These are phyloP conservation scores for Bothriochloa decipiens DNA, from an alignment of 176 grass and related monocot genomes.

Conservation along the genomic window DNA sequence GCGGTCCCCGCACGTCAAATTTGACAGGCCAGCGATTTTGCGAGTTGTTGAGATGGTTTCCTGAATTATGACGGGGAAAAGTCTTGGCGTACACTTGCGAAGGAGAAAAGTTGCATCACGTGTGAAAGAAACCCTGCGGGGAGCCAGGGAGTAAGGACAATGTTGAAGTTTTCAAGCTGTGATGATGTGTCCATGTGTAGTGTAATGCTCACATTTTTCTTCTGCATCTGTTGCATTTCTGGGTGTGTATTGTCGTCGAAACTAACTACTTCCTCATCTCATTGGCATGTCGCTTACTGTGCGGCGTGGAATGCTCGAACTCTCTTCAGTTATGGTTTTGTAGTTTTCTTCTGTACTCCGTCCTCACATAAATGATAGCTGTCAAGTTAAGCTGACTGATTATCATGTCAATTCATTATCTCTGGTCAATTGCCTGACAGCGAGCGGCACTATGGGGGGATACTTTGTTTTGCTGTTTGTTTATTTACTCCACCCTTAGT, in stretches of 20 bases:
- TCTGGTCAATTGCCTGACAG: neutral
- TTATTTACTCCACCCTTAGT: neutral
- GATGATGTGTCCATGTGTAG: neutral
- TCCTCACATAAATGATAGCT: neutral
- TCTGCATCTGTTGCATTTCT: neutral
- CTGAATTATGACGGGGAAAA: neutral
- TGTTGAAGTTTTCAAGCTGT: neutral
- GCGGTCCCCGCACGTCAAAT: neutral
- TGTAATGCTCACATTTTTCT: conserved; percentile 1
- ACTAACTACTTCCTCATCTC: conserved; percentile 35
- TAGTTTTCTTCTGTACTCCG: neutral
- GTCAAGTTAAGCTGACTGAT: neutral
- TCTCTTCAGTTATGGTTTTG: neutral
- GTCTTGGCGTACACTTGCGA: neutral
- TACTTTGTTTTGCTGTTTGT: neutral
- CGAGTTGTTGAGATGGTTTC: neutral
- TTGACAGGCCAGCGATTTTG: neutral
- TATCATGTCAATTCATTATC: conserved; percentile 19
- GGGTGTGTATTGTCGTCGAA: conserved; percentile 1
- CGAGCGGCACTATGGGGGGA: neutral
- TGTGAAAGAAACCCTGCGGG: neutral
- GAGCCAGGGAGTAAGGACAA: neutral
- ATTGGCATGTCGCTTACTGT: conserved; percentile 22
- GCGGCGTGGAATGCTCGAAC: neutral
- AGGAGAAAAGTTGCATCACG: neutral